Base-by-base conservation (phyloP, 805 yeast genomes). In the Candida insectorum region DNA sequence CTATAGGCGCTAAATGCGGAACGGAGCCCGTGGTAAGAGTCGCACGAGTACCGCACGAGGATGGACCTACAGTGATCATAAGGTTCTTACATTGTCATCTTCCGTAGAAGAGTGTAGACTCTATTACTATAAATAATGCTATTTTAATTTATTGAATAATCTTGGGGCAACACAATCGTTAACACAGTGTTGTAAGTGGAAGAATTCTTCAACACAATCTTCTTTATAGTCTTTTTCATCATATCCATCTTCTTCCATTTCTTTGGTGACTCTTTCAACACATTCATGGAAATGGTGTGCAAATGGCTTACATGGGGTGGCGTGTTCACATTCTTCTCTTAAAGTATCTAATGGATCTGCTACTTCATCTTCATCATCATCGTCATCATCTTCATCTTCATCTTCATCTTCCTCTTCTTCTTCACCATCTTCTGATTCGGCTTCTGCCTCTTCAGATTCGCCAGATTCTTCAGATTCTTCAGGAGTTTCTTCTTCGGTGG, bases 141-240 rank as follows among this genome's bases (percentile, higher is more conserved):
- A 88, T 66, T 85, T 86, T 67, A 88, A 79, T 69, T 82, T 85
- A 72, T 77, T 69, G 73, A 89, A 86, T 62, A 89, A 72, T 64
- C 79, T 82, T 66, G 95, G 95, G 44, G 95, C 87, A 60, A 82
- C 87, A 71, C 95, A 79, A 60, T 85, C 93, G 66, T 86, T 87
- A 53, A 89, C 51, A 71, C 94, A 86, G 66, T 91, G 97, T 64
- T 87, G 87, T 61, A 89, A 74, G 69, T 93, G 97, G 87, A 91
- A 91, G 52, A 85, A 91, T 69, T 91, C 98, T 69, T 91, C 97
- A 43, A 91, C 83, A 75, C 98, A 91, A 69, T 91, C 97, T 73
- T 91, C 98, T 69, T 91, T 91, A 74, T 86, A 73, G 8, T 72
- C 79, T 52, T 75, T 76, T 39, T 83, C 81, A 18, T 66, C 96